Conservation (phyloP, 2,329 filamentous ascomycete species). For the Penicillium sp. region DNA sequence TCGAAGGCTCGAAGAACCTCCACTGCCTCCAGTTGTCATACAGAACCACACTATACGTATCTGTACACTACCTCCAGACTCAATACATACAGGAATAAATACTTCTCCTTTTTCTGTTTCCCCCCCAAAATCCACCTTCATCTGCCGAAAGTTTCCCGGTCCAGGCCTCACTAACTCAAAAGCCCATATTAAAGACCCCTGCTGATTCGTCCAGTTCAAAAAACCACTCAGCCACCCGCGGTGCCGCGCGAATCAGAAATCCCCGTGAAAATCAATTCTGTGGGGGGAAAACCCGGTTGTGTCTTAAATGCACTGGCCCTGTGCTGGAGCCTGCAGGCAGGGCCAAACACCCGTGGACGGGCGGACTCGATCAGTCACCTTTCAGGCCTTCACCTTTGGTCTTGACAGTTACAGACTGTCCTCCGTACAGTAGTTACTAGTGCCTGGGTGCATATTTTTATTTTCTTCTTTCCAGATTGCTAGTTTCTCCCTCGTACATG, state of each 20-base stretch:
- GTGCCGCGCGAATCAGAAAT: slow-evolving; percentile 20
- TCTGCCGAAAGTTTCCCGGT: slow-evolving; percentile 20
- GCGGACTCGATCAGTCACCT: slow-evolving; percentile 25
- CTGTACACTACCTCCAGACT: not conserved
- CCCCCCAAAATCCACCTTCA: slow-evolving; percentile 15
- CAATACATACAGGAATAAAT: not conserved
- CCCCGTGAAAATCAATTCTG: slow-evolving; percentile 9
- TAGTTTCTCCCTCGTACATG: not conserved
- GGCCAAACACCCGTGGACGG: slow-evolving; percentile 12
- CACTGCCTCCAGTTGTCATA: no score
- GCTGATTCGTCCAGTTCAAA: slow-evolving; percentile 12
- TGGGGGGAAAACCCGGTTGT: slow-evolving; percentile 17
- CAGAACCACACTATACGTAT: not conserved
- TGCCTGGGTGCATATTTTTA: not conserved
- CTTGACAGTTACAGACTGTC: not conserved
- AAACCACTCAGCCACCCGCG: slow-evolving; percentile 8
- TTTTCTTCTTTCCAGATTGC: not conserved
- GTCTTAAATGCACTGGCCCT: slow-evolving; percentile 28
- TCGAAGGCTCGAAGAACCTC: not conserved
- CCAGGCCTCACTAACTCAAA: slow-evolving; percentile 15
- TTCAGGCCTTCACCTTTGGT: not conserved
- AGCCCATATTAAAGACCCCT: not conserved
- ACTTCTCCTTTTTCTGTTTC: not conserved
- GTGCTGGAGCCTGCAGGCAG: slow-evolving; percentile 21
- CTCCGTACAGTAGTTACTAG: not conserved